Evolutionary conservation across 228 moss, liverwort and hornwort genomes (phyloP).

Genomic region (Sphagnum magellanicum): DNA sequence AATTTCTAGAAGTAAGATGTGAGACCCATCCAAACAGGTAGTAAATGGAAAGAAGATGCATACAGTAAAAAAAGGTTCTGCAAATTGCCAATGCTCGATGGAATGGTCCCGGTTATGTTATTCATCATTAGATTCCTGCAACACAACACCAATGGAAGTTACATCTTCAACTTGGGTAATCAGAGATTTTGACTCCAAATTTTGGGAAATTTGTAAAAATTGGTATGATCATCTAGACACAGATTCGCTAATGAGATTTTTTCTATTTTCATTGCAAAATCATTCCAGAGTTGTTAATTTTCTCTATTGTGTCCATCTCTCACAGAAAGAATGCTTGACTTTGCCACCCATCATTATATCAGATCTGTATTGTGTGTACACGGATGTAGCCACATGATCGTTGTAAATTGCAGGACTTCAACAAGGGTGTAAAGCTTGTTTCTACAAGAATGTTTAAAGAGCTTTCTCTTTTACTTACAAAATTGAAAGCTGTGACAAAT

Average conservation of each 20-base stretch:
- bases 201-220: too few relatives aligned
- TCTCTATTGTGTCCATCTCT: background rate
- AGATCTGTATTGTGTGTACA: background rate
- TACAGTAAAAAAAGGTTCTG: constrained; percentile 25
- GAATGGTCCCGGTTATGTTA: constrained; percentile 29
- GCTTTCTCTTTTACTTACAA: constrained; percentile 18
- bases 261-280: too few relatives aligned
- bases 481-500: constrained; percentile 20
- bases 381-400: too few relatives aligned
- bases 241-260: too few relatives aligned
- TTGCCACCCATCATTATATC: background rate
- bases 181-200: background rate
- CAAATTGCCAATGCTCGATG: constrained; percentile 38
- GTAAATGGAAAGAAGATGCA: background rate
- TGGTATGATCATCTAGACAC: too few relatives aligned
- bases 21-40: background rate
- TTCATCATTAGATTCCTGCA: constrained; percentile 44
- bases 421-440: background rate
- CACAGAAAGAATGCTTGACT: background rate
- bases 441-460: too few relatives aligned
- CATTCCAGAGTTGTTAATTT: background rate
- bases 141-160: background rate
- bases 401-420: background rate
- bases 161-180: background rate
- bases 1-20: background rate